A percentile compares a stretch with the other conserved stretches of the same genome.
Evolutionary conservation across 805 yeast genomes (phyloP).

Genomic region (Starmerella sp.): DNA sequence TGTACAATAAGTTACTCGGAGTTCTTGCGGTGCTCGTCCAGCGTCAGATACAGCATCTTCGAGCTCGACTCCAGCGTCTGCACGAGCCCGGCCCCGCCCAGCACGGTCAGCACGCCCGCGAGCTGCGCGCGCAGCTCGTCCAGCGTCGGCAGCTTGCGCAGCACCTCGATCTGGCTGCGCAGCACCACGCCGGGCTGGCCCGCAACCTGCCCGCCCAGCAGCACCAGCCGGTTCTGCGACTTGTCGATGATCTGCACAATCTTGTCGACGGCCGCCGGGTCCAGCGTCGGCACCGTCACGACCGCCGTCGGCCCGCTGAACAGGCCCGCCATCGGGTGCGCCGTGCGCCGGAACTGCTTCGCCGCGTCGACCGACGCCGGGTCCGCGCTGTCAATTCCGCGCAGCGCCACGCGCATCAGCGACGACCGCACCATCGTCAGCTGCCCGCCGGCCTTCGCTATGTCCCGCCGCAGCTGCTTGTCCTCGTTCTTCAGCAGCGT

Average conservation of each 20-base stretch:
- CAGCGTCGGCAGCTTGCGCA: conserved; percentile 64
- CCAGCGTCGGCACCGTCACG: conserved; percentile 52
- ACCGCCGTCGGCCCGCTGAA: conserved; percentile 81
- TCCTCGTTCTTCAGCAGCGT: conserved; percentile 64
- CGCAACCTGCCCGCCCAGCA: conserved; percentile 80
- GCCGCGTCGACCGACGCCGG: conserved; percentile 47
- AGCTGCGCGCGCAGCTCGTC: conserved; percentile 69
- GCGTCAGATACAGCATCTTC: conserved; percentile 57
- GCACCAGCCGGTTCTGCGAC: conserved; percentile 60
- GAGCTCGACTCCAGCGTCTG: conserved; percentile 65
- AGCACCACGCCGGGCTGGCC: conserved; percentile 22
- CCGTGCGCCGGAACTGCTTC: conserved; percentile 26
- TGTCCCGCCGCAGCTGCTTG: conserved; percentile 47
- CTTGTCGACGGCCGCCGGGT: conserved; percentile 56
- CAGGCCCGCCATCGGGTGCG: conserved; percentile 59
- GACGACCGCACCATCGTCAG: conserved; percentile 57
- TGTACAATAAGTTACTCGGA: conserved; percentile 2
- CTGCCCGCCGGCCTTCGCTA: conserved; percentile 55
- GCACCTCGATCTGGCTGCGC: conserved; percentile 39
- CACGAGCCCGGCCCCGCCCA: conserved; percentile 84
- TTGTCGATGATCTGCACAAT: conserved; percentile 51
- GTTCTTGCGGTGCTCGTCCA: conserved; percentile 49
- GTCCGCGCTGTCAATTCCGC: conserved; percentile 56
- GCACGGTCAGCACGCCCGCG: conserved; percentile 67
- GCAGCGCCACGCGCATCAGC: conserved; percentile 63